These are phyloP conservation scores for Oryza longistaminata DNA, from an alignment of 176 grass and related monocot genomes.

Conservation along the genomic window DNA sequence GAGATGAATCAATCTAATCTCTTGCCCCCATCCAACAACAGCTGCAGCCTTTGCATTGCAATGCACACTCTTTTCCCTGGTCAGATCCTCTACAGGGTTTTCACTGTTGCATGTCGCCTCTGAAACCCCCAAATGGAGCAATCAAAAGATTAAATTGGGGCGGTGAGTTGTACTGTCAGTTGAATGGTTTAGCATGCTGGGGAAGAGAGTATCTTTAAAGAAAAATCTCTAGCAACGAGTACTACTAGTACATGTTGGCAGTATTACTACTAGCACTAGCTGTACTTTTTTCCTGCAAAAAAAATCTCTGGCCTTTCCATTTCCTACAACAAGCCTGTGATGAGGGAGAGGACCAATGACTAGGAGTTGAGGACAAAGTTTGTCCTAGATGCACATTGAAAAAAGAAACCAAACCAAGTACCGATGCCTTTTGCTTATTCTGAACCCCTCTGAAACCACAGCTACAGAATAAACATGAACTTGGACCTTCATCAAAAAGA, in stretches of 20 bases:
- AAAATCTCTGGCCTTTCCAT: neutral
- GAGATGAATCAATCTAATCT: neutral
- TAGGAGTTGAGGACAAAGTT: neutral
- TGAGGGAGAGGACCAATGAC: conserved; percentile 18
- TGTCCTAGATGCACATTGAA: neutral
- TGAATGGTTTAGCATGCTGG: neutral
- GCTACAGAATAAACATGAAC: neutral
- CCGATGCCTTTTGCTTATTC: neutral
- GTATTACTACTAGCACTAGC: neutral
- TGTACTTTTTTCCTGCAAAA: conserved; percentile 4
- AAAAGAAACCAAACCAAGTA: neutral
- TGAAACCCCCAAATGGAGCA: conserved; percentile 10
- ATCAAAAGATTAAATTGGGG: neutral
- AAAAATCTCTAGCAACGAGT: conserved; percentile 14
- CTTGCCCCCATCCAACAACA: conserved; percentile 1
- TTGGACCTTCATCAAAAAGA: neutral
- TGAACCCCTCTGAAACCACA: neutral
- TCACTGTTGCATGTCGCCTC: conserved; percentile 11
- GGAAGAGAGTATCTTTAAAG: neutral
- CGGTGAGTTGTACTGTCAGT: neutral
- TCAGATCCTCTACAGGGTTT: conserved; percentile 28
- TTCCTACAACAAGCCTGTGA: neutral
- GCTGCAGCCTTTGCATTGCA: conserved; percentile 15
- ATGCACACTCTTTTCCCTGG: neutral
- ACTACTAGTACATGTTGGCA: conserved; percentile 1